Conservation (phyloP, 768 basidiomycete genomes). For the Mycena amicta region DNA sequence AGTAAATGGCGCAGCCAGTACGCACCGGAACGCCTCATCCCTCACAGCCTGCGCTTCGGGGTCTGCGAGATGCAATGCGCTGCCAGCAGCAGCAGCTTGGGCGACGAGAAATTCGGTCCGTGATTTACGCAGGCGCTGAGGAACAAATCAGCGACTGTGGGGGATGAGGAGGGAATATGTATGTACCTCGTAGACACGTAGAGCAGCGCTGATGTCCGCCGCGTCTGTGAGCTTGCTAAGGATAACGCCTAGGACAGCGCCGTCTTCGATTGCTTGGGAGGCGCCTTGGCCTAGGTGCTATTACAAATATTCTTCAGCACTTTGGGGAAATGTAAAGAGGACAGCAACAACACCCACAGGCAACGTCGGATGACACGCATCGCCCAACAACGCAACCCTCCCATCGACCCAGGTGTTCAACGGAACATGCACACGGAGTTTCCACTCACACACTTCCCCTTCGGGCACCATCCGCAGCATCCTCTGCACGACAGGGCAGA, state of each 20-base stretch:
- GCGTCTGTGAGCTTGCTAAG: conserved; percentile 21
- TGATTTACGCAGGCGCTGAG: conserved; percentile 23
- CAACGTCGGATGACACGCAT: conserved; percentile 36
- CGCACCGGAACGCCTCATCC: conserved; percentile 25
- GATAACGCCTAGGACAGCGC: conserved; percentile 34
- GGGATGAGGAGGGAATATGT: background rate
- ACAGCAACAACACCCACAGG: conserved; percentile 9
- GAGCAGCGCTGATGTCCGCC: conserved; percentile 13
- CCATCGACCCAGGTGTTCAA: conserved; percentile 40
- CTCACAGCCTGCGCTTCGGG: conserved; percentile 21
- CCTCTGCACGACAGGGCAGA: conserved; percentile 37
- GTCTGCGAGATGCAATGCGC: conserved; percentile 18
- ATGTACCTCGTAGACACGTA: conserved; percentile 25
- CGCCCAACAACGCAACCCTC: conserved; percentile 36
- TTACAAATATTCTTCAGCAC: background rate
- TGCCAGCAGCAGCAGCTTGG: conserved; percentile 23
- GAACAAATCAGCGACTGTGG: background rate
- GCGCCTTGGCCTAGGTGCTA: conserved; percentile 33
- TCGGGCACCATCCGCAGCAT: conserved; percentile 37
- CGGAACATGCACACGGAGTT: conserved; percentile 39
- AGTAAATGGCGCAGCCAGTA: background rate
- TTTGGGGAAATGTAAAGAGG: background rate
- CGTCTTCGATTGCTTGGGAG: conserved; percentile 46
- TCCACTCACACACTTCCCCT: conserved; percentile 43
- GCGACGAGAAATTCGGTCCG: conserved; percentile 24